A percentile compares a stretch with the other conserved stretches of the same genome.
Conservation (phyloP, 2,329 filamentous ascomycete genomes). For the Byssochlamys sp. region DNA sequence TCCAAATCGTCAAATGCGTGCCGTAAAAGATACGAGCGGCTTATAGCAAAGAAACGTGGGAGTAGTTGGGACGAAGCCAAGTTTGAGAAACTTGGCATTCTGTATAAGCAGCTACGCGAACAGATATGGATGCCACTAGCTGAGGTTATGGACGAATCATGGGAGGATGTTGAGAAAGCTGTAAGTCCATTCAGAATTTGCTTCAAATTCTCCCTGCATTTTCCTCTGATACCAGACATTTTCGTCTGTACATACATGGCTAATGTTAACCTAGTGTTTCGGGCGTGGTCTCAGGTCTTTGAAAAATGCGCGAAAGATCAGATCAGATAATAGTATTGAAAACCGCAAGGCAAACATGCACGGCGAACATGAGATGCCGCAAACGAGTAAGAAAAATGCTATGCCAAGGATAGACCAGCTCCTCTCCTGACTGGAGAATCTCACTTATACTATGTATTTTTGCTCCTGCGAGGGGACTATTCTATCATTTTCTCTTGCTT, state of each 20-base stretch:
- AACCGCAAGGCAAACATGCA: background rate
- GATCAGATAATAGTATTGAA: background rate
- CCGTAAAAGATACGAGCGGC: constrained; percentile 75
- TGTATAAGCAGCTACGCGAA: constrained; percentile 69
- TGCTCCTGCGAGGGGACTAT: background rate
- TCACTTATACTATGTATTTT: background rate
- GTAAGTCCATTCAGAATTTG: constrained; percentile 42
- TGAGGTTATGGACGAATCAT: constrained; percentile 47
- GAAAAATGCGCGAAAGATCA: background rate
- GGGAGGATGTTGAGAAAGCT: constrained; percentile 68
- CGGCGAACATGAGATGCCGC: background rate
- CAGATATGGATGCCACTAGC: constrained; percentile 74
- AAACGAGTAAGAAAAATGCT: background rate
- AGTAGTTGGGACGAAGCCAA: constrained; percentile 72
- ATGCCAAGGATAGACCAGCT: background rate
- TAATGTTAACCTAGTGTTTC: constrained; percentile 10
- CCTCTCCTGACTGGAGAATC: background rate
- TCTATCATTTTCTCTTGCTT: background rate
- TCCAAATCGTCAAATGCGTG: constrained; percentile 72
- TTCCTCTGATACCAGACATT: background rate
- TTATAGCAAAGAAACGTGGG: constrained; percentile 62
- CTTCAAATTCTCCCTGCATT: background rate
- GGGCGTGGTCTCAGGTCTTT: constrained; percentile 12
- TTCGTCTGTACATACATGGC: background rate
- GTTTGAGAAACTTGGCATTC: constrained; percentile 62